phyloP scores from a whole-genome alignment of 75 land plant genomes.

The Sequoia sempervirens region DNA sequence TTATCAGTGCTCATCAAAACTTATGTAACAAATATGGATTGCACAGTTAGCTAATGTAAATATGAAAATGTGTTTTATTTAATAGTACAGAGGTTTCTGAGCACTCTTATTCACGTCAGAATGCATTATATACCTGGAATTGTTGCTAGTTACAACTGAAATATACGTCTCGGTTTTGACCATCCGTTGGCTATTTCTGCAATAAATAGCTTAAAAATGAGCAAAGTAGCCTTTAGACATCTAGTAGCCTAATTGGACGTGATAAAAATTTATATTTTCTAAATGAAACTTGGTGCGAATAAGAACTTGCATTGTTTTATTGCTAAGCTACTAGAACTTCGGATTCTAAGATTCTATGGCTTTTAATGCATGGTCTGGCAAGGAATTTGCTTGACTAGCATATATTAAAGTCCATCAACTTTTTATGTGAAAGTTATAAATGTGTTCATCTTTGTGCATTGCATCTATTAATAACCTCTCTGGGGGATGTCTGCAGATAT shows the following conservation, averaged over 20 bases:
- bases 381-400: not conserved
- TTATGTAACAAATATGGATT: no score
- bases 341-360: not conserved
- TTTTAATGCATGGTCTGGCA: not conserved
- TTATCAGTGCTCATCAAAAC: no score
- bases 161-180: not conserved
- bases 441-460: not conserved
- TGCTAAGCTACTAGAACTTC: not conserved
- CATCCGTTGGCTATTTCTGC: not conserved
- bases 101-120: not conserved
- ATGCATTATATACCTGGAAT: not conserved
- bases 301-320: not conserved
- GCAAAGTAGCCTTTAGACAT: not conserved
- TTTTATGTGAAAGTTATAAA: not conserved
- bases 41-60: not conserved
- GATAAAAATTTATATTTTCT: not conserved
- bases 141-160: not conserved
- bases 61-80: not conserved
- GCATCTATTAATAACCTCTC: not conserved
- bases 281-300: not conserved
- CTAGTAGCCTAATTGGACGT: not conserved
- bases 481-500: constrained; percentile 44
- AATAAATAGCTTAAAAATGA: not conserved
- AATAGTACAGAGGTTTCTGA: not conserved
- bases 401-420: not conserved